A percentile compares a stretch with the other conserved stretches of the same genome.
Conservation (phyloP, 176 grass and related monocot genomes). For the Pontederia paniculata region DNA sequence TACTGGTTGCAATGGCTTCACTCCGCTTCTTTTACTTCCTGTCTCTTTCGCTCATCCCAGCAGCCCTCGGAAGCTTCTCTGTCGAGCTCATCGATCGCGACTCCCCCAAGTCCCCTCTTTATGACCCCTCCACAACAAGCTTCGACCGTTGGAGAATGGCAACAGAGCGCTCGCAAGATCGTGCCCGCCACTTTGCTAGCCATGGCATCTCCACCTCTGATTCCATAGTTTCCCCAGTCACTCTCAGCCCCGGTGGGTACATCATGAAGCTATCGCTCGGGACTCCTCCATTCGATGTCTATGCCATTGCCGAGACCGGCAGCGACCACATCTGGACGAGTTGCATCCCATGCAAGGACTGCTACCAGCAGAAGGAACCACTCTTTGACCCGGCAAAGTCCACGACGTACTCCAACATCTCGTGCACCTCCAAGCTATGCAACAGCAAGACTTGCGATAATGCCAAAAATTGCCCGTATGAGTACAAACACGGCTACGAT, state of each 20-base stretch:
- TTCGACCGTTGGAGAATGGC: no score
- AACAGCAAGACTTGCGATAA: not conserved
- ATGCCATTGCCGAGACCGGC: slow-evolving; percentile 16
- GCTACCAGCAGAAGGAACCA: no score
- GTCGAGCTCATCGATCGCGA: slow-evolving; percentile 18
- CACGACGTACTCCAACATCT: no score
- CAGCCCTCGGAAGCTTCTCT: not conserved
- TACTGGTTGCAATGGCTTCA: not conserved
- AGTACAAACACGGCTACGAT: not conserved
- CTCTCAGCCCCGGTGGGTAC: not conserved
- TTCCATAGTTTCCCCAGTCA: not conserved
- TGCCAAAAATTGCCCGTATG: not conserved
- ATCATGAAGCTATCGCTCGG: slow-evolving; percentile 3
- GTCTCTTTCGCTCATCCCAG: not conserved
- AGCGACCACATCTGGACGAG: slow-evolving; percentile 17
- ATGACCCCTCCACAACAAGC: no score
- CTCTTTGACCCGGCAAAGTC: no score
- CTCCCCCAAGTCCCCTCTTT: no score
- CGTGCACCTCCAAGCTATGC: not conserved
- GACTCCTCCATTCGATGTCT: no score
- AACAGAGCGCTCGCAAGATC: no score
- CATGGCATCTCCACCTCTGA: no score
- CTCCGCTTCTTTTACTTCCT: slow-evolving; percentile 7
- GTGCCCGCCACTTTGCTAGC: not conserved
- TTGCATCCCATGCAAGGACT: slow-evolving; percentile 15